Conservation (phyloP, 2,329 filamentous ascomycete species). For the Diplodia corticola region DNA sequence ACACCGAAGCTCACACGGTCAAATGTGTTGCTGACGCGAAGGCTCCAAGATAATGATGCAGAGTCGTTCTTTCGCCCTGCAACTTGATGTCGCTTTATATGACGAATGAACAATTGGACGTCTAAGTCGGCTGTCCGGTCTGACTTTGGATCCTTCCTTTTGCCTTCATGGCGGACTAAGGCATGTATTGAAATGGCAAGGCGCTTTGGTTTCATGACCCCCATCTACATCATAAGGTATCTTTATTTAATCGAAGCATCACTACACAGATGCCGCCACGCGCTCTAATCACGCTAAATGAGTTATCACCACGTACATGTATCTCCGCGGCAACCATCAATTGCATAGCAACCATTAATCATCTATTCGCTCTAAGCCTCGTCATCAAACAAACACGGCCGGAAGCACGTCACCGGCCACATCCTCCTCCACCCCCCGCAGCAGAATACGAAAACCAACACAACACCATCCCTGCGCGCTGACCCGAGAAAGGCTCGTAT, state of each 20-base stretch:
- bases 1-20: slow-evolving; percentile 8
- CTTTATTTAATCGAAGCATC: neutral
- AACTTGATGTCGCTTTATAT: neutral
- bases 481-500: neutral
- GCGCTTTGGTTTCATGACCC: neutral
- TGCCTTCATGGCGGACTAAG: neutral
- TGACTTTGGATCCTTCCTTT: neutral
- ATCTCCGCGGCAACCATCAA: neutral
- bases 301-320: neutral
- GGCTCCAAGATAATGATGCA: neutral
- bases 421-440: neutral
- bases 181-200: neutral
- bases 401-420: neutral
- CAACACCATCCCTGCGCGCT: neutral
- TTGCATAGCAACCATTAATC: neutral
- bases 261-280: neutral
- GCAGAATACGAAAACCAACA: neutral
- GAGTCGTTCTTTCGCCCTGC: neutral
- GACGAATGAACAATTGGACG: neutral
- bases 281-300: neutral
- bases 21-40: slow-evolving; percentile 1
- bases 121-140: neutral
- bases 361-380: neutral
- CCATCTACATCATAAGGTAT: neutral
- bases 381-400: neutral